Conservation (phyloP, 441 rosid genomes). For the Eruca vesicaria region DNA sequence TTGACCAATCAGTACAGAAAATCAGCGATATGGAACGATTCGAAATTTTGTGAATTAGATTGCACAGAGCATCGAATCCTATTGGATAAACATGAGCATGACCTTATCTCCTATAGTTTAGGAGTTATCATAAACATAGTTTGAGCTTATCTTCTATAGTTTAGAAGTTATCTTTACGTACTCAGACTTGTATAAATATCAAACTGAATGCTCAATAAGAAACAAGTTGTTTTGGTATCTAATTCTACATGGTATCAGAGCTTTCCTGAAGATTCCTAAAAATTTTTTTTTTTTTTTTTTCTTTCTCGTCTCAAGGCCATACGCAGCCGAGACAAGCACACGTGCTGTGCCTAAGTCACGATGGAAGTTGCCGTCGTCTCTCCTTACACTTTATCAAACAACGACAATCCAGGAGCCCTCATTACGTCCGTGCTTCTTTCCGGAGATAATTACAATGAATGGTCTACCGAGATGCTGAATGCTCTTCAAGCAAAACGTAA, state of each 20-base stretch:
- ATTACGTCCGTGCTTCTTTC: not conserved
- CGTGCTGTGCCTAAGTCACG: not conserved
- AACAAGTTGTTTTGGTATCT: not conserved
- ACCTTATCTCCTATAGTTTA: too few relatives aligned
- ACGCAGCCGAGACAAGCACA: not conserved
- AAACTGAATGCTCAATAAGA: not conserved
- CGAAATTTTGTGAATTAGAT: not conserved
- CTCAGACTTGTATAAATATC: not conserved
- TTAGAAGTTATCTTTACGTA: not conserved
- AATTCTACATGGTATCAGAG: not conserved
- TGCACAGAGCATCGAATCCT: conserved; percentile 23
- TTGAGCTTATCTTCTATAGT: too few relatives aligned
- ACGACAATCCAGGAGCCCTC: too few relatives aligned
- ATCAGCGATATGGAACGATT: not conserved
- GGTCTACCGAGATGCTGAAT: not conserved
- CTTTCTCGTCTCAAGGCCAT: not conserved
- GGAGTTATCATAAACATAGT: too few relatives aligned
- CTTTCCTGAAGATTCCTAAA: too few relatives aligned
- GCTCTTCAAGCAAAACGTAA: not conserved
- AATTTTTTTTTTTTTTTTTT: too few relatives aligned
- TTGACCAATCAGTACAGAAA: conserved; percentile 1
- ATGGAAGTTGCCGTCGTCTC: too few relatives aligned
- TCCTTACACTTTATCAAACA: too few relatives aligned
- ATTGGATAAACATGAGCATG: too few relatives aligned
- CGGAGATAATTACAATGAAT: not conserved